Evolutionary conservation across 129 eudicot species (phyloP), one percentile per base, ranked within the genome.

Genomic region (Smallanthus sonchifolius): DNA sequence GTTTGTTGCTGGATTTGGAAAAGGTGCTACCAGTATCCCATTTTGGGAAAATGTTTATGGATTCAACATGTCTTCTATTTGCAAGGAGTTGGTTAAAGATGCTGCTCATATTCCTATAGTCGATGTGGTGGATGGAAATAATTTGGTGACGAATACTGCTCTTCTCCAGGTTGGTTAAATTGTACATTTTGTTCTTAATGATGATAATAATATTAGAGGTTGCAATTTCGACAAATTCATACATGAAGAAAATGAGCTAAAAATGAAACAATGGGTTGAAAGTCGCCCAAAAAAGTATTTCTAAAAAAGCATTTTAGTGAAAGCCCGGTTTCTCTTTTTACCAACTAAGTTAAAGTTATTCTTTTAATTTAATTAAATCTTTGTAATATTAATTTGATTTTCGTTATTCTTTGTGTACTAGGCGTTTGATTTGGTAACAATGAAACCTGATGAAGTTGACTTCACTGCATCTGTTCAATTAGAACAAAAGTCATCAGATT

Each of bases 1-100:
- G 99, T 91, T 86, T 94, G 91, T 83, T 79, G 99, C 99, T 17
- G 99, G 99, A 66, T 94, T 94, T 47, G 97, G 96, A 82, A 91
- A 70, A 84, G 96, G 94, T 65, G 93, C 84, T 48, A 88, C 99
- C 9, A 88, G 99, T 76, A 71, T 91, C 78, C 96, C 96, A 9
- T 94, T 94, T 55, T 94, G 97, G 99, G 97, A 91, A 82, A 79
- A 88, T 62, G 99, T 94, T 3, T 94, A 94, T 79, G 97, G 99
- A 43, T 83, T 94, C 54, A 77, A 86, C 78, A 94, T 94, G 99
- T 88, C 97, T 11, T 84, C 84, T 77, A 76, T 94, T 20, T 97
- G 94, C 75, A 83, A 83, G 16, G 99, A 94, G 79, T 76, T 88
- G 43, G 91, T 85, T 55, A 84, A 82, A 78, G 94, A 88, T 83